Base-by-base conservation (phyloP, 768 basidiomycete species). In the Phaffia australis region DNA sequence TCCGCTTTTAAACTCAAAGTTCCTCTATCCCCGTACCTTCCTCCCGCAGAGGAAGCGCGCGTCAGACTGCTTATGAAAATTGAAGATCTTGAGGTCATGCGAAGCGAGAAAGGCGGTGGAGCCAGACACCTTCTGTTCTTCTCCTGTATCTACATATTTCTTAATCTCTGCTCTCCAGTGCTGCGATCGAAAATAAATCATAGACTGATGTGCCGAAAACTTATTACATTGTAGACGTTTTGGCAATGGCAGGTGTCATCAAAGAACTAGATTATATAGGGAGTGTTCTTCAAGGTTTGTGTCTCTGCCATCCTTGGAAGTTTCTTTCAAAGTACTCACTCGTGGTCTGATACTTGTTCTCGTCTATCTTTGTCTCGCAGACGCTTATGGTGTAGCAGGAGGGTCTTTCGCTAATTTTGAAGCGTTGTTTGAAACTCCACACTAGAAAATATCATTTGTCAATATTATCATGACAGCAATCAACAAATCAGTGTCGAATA, bases 1-100 rank as follows among this genome's bases (percentile, higher is more conserved):
- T 83, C 87, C 1, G 86, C 87, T 1, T 88, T 93, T 75, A 80
- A 84, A 21, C 79, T 89, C 51, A 94, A 94, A 73, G 85, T 89
- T 6, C 95, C 95, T 1, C 79, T 99, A n/a, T 92, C 95, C 0
- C 91, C 95, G 0, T 97, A 92, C 75, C 82, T 99, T 0, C 95
- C 95, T 2, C 93, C 93, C 0, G 94, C 88, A 0, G 92, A 94
- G 74, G 81, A 85, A 70, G 83, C 90, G 0, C 83, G 94, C 60
- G 82, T 86, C 63, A 82, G 84, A 9, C 78, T 99, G 75, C 91
- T 95, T 14, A 82, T 84, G 19, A 88, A 88, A 1, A 89, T 98
- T 70, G 80, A 89, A 35, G 80, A 80, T 51, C 81, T 97, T 9
- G 87, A 92, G n/a, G 84, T 94, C 14, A 89, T 95, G n/a, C 86